Base-by-base conservation (phyloP, 345 rosid genomes). In the Salix dunnii region DNA sequence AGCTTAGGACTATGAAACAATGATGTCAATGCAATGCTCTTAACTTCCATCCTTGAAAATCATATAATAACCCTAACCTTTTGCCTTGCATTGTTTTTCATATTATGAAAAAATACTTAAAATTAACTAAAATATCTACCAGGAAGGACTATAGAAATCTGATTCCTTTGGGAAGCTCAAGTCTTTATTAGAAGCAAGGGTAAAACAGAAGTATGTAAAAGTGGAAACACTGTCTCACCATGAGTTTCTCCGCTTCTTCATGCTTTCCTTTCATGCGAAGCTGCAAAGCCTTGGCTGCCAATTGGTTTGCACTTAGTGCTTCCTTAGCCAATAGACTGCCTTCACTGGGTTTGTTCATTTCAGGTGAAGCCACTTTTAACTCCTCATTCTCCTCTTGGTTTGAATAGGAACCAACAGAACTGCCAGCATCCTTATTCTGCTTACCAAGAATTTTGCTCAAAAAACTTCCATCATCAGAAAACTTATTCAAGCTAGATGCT, bases 251-350 rank as follows among this genome's bases (percentile, higher is more conserved):
- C 61, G 99, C 97, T 86, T 96, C 97, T 51, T 89, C 92, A 51
- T 66, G 93, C 82, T 93, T 95, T 79, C 98, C 99, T 83, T 93
- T 90, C 90, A 93, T 74, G 21, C 91, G 94, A 64, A 93, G 91
- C 84, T 90, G 99, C 84, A 90, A 70, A 21, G 97, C 98, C 86
- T 91, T 96, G 68, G 99, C 98, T 62, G 94, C 94, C 72, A 91
- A 74, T 76, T 91, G 90, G 82, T 96, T 96, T 67, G 92, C 87
- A 80, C 90, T 91, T 81, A 89, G 76, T 42, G 74, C 81, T 76
- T 87, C 89, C 35, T 71, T 73, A 77, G 69, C 68, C 8, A 80
- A 75, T 28, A 67, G 21, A 74, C 72, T 73, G 61, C 40, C 78
- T 81, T 82, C 93, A 20, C 30, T 65, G 69, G 74, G 80, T 72